Percentiles rank a stretch among this genome's conserved stretches.
Conservation (phyloP, 2,329 filamentous ascomycete species). For the Beauveria australis region DNA sequence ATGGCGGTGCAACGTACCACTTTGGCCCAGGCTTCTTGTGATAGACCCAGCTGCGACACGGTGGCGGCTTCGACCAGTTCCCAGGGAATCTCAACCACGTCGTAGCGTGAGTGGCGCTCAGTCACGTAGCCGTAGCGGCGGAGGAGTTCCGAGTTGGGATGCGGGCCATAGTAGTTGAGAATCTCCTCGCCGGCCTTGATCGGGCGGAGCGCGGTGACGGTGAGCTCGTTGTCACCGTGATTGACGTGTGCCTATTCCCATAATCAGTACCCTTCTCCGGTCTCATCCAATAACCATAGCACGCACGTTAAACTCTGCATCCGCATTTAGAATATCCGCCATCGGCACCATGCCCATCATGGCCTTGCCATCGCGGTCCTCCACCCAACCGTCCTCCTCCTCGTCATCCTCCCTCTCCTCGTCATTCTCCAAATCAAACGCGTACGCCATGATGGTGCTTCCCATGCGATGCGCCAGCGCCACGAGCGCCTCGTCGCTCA, state of each 20-base stretch:
- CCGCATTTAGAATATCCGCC: constrained; percentile 83
- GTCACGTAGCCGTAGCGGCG: constrained; percentile 86
- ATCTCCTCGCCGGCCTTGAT: constrained; percentile 69
- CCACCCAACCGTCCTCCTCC: constrained; percentile 52
- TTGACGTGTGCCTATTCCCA: constrained; percentile 42
- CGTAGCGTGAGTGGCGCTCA: constrained; percentile 64
- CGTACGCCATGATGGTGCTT: constrained; percentile 85
- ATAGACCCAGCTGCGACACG: constrained; percentile 28
- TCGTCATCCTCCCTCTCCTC: constrained; percentile 49
- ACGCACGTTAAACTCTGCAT: constrained; percentile 77
- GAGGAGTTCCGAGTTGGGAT: constrained; percentile 74
- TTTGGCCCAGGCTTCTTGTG: constrained; percentile 30
- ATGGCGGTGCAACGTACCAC: constrained; percentile 29
- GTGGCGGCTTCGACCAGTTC: constrained; percentile 43
- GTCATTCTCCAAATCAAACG: constrained; percentile 66
- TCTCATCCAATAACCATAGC: too few relatives aligned
- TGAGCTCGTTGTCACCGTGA: constrained; percentile 47
- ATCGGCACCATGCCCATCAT: constrained; percentile 84
- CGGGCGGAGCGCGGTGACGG: constrained; percentile 61
- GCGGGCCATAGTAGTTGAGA: constrained; percentile 81
- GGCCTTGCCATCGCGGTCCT: constrained; percentile 49
- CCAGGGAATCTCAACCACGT: constrained; percentile 73
- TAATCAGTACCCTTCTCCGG: too few relatives aligned
- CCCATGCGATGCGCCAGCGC: constrained; percentile 68
- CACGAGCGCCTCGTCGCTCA: constrained; percentile 38